Evolutionary conservation across 306 rosid genomes (phyloP).

Genomic region (Astragalus glycyphyllos): DNA sequence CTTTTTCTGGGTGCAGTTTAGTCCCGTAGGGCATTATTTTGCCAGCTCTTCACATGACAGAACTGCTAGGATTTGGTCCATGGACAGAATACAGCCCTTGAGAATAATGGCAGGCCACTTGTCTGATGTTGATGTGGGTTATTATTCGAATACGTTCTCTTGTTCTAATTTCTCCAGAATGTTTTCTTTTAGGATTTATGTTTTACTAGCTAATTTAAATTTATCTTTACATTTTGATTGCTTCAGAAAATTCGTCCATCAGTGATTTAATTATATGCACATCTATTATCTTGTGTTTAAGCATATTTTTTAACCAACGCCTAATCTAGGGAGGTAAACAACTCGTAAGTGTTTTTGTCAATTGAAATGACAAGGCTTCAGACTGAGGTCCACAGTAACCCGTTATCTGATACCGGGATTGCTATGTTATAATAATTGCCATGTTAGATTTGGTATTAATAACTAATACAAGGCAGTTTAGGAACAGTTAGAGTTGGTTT

Average conservation of each 20-base stretch:
- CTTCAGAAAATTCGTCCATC: slow-evolving; percentile 21
- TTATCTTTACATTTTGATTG: slow-evolving; percentile 9
- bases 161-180: slow-evolving; percentile 17
- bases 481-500: not conserved
- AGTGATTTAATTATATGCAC: slow-evolving; percentile 9
- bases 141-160: slow-evolving; percentile 25
- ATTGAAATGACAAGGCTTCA: not conserved
- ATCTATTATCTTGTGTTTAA: not conserved
- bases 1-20: slow-evolving; percentile 73
- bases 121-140: slow-evolving; percentile 96
- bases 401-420: too few relatives aligned
- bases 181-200: not conserved
- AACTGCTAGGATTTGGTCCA: slow-evolving; percentile 96
- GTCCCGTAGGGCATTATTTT: slow-evolving; percentile 94
- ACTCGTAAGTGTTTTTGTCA: not conserved
- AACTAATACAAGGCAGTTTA: not conserved
- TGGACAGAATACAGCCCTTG: slow-evolving; percentile 93
- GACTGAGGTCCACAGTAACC: not conserved
- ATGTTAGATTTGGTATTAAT: not conserved
- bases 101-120: slow-evolving; percentile 98
- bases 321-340: slow-evolving; percentile 9
- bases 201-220: slow-evolving; percentile 8
- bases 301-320: not conserved
- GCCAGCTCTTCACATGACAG: slow-evolving; percentile 97
- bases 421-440: not conserved